phyloP scores from a whole-genome alignment of 805 yeast species.

The Tetrapisispora pingtungensis region DNA sequence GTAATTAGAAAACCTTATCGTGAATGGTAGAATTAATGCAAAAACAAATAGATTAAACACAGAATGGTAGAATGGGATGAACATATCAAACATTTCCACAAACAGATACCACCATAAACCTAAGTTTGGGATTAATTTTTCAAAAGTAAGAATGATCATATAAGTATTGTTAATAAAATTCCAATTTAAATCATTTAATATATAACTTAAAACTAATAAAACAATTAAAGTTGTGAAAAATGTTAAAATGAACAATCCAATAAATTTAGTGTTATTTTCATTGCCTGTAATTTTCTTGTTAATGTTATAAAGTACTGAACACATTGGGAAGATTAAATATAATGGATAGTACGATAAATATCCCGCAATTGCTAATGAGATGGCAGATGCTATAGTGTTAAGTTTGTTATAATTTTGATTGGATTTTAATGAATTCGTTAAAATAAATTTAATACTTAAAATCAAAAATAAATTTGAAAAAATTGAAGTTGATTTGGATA shows the following conservation, averaged over 20 bases:
- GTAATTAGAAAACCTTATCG: slow-evolving; percentile 46
- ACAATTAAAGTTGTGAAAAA: not conserved
- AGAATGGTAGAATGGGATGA: slow-evolving; percentile 70
- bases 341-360: slow-evolving; percentile 56
- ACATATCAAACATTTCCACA: slow-evolving; percentile 88
- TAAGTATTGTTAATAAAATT: slow-evolving; percentile 45
- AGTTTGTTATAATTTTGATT: not conserved
- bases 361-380: slow-evolving; percentile 50
- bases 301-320: not conserved
- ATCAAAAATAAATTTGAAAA: slow-evolving; percentile 49
- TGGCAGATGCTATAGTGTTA: not conserved
- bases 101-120: slow-evolving; percentile 99
- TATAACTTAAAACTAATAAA: slow-evolving; percentile 33
- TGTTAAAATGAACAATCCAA: not conserved
- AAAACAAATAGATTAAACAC: slow-evolving; percentile 71
- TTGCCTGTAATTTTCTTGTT: not conserved
- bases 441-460: not conserved
- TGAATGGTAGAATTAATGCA: slow-evolving; percentile 60
- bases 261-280: not conserved
- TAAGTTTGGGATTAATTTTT: slow-evolving; percentile 75
- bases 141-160: slow-evolving; percentile 47
- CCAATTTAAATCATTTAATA: slow-evolving; percentile 31
- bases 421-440: slow-evolving; percentile 29
- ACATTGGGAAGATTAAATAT: slow-evolving; percentile 45
- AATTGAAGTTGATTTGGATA: slow-evolving; percentile 56